phyloP scores from a whole-genome alignment of 805 yeast species.

The Henningerozyma blattae region DNA sequence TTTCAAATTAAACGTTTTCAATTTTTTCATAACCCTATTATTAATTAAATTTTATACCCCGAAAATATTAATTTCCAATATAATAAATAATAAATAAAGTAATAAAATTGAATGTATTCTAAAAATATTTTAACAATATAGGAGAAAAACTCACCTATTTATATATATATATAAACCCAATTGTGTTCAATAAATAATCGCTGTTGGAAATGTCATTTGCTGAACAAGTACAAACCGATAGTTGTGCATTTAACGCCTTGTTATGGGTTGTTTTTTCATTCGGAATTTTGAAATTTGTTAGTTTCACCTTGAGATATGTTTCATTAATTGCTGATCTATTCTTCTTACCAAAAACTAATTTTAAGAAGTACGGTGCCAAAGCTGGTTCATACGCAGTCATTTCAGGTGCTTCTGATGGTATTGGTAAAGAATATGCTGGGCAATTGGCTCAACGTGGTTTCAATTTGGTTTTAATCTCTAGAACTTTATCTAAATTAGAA shows the following conservation, averaged over 20 bases:
- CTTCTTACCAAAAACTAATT: slow-evolving; percentile 47
- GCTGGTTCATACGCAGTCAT: slow-evolving; percentile 80
- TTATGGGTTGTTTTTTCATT: slow-evolving; percentile 36
- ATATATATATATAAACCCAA: neutral
- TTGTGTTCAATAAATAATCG: too few relatives aligned
- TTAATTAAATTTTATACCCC: too few relatives aligned
- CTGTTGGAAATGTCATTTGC: slow-evolving; percentile 13
- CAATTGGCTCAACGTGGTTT: slow-evolving; percentile 83
- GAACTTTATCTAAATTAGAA: slow-evolving; percentile 71
- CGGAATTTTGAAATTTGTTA: slow-evolving; percentile 52
- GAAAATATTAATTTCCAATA: too few relatives aligned
- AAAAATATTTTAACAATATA: too few relatives aligned
- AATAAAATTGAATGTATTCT: too few relatives aligned
- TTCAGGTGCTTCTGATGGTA: slow-evolving; percentile 96
- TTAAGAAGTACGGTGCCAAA: slow-evolving; percentile 62
- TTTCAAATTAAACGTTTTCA: too few relatives aligned
- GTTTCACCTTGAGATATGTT: slow-evolving; percentile 34
- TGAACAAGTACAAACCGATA: slow-evolving; percentile 14
- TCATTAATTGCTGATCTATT: slow-evolving; percentile 52
- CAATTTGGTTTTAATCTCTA: slow-evolving; percentile 70
- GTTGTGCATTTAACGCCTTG: slow-evolving; percentile 14
- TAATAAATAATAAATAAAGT: too few relatives aligned
- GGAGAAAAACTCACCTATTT: neutral
- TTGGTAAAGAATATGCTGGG: slow-evolving; percentile 81
- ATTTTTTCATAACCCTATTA: too few relatives aligned